A percentile compares a stretch with the other conserved stretches of the same genome.
Conservation (phyloP, 1,284 basidiomycete species). For the Microbotryum lychnidis-dioicae region DNA sequence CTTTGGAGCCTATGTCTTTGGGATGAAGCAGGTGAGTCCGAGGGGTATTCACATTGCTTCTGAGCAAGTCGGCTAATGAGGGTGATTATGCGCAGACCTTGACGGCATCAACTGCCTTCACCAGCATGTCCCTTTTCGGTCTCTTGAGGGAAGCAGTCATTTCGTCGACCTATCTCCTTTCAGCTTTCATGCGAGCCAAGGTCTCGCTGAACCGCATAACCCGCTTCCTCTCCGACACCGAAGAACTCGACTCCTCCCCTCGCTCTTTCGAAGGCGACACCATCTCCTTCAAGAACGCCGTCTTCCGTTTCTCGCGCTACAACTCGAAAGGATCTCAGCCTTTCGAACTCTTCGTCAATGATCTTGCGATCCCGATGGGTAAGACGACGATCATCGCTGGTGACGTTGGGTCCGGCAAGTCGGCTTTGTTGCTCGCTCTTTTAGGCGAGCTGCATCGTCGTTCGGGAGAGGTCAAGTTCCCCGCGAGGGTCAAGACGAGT, state of each 20-base stretch:
- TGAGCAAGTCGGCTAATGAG: too few species aligned
- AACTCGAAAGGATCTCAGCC: too few species aligned
- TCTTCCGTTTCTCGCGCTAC: not conserved
- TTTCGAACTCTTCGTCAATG: too few species aligned
- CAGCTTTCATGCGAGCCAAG: slow-evolving; percentile 28
- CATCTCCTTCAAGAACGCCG: not conserved
- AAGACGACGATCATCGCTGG: slow-evolving; percentile 42
- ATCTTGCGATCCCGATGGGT: slow-evolving; percentile 4
- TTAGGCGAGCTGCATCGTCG: slow-evolving; percentile 31
- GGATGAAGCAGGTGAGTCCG: not conserved
- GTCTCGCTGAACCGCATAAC: slow-evolving; percentile 28
- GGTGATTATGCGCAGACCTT: not conserved
- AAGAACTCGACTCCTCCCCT: slow-evolving; percentile 23
- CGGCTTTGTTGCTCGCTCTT: slow-evolving; percentile 49
- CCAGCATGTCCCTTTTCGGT: slow-evolving; percentile 23
- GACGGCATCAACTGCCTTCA: slow-evolving; percentile 26
- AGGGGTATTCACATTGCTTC: too few species aligned
- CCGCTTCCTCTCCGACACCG: slow-evolving; percentile 19
- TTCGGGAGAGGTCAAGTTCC: slow-evolving; percentile 6
- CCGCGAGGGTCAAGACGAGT: not conserved
- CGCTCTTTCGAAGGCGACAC: not conserved
- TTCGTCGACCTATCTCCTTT: slow-evolving; percentile 26
- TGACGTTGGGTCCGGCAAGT: slow-evolving; percentile 73
- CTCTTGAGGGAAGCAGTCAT: slow-evolving; percentile 27
- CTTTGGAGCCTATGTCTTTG: slow-evolving; percentile 23